These are phyloP conservation scores for Mycena sp. DNA, from an alignment of 1,284 basidiomycete species.

Conservation along the genomic window DNA sequence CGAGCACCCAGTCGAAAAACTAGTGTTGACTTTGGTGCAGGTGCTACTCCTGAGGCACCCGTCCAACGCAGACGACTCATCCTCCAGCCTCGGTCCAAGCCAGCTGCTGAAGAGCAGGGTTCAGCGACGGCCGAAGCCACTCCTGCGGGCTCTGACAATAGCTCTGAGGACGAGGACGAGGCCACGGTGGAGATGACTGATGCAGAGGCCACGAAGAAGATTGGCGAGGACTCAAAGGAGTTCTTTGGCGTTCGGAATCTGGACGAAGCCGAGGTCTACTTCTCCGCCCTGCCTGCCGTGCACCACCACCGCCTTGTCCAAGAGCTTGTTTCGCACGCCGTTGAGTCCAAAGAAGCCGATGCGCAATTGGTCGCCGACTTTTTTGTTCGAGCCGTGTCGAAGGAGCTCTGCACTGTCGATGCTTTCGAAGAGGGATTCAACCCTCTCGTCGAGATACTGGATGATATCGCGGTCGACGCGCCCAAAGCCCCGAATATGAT, in stretches of 20 bases:
- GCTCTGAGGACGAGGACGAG: constrained; percentile 57
- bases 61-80: constrained; percentile 80
- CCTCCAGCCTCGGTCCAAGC: constrained; percentile 60
- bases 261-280: constrained; percentile 88
- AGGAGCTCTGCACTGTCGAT: constrained; percentile 61
- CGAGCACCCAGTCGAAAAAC: constrained; percentile 60
- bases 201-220: constrained; percentile 79
- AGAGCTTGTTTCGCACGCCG: constrained; percentile 73
- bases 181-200: constrained; percentile 67
- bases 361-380: constrained; percentile 80
- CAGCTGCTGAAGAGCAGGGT: constrained; percentile 42
- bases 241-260: constrained; percentile 82
- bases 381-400: constrained; percentile 66
- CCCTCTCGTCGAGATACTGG: constrained; percentile 77
- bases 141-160: constrained; percentile 61
- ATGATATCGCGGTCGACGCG: constrained; percentile 90
- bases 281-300: constrained; percentile 72
- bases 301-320: constrained; percentile 77
- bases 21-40: constrained; percentile 49
- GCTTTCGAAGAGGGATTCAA: constrained; percentile 77
- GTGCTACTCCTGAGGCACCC: constrained; percentile 50
- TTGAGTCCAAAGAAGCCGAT: constrained; percentile 88
- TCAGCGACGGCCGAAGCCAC: constrained; percentile 48
- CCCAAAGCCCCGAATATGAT: constrained; percentile 86
- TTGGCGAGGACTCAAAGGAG: constrained; percentile 83